A percentile compares a stretch with the other conserved stretches of the same genome.
Conservation (phyloP, 805 yeast genomes). For the Kuraishia capsulata region DNA sequence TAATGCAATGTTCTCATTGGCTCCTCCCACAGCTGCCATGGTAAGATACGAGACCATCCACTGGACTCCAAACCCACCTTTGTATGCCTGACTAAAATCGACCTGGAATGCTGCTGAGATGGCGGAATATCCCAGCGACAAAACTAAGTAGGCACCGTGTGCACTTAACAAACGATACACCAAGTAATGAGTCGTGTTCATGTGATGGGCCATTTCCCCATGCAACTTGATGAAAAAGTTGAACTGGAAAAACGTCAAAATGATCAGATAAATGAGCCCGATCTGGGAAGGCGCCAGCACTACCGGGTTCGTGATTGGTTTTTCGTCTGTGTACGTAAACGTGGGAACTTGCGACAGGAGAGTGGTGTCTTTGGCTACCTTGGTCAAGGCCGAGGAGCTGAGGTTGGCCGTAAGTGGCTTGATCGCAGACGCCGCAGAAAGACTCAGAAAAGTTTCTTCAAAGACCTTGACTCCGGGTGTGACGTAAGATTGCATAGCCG, state of each 20-base stretch:
- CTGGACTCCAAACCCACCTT: conserved; percentile 61
- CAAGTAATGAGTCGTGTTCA: conserved; percentile 36
- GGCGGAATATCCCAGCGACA: conserved; percentile 49
- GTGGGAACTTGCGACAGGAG: conserved; percentile 13
- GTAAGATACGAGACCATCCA: conserved; percentile 65
- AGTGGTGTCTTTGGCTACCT: conserved; percentile 13
- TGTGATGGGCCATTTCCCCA: conserved; percentile 32
- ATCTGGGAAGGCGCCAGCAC: conserved; percentile 63
- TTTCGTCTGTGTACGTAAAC: conserved; percentile 26
- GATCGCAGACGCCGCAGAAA: conserved; percentile 13
- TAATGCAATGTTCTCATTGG: conserved; percentile 57
- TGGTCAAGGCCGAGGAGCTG: conserved; percentile 13
- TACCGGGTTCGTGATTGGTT: conserved; percentile 41
- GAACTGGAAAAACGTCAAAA: conserved; percentile 65
- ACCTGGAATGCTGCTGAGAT: conserved; percentile 65
- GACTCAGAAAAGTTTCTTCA: conserved; percentile 19
- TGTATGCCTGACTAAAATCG: conserved; percentile 44
- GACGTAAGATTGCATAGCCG: conserved; percentile 35
- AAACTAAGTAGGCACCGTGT: conserved; percentile 42
- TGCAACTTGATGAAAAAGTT: conserved; percentile 51
- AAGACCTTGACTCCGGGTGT: conserved; percentile 31
- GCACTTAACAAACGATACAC: conserved; percentile 43
- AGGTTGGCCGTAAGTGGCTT: conserved; percentile 19
- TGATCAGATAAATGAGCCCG: conserved; percentile 64
- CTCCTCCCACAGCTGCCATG: conserved; percentile 71